Percentiles rank a stretch among this genome's conserved stretches.
Evolutionary conservation across 306 rosid species (phyloP).

Genomic region (Crotalaria pallida): DNA sequence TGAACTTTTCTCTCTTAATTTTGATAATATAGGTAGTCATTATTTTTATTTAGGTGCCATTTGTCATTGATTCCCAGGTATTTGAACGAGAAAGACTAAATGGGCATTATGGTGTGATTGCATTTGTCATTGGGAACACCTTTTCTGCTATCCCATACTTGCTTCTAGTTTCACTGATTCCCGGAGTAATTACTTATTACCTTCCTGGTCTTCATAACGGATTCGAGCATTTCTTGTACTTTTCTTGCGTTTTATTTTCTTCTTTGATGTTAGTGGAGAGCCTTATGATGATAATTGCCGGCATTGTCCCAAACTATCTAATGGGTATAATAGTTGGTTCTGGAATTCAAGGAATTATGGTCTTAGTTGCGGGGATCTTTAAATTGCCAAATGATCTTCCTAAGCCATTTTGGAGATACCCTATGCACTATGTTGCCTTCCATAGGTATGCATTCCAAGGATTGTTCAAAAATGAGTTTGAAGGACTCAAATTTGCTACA

Average conservation of each 20-base stretch:
- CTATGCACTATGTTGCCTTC: slow-evolving; percentile 45
- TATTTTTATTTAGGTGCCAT: no score
- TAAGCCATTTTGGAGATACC: slow-evolving; percentile 49
- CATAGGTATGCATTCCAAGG: slow-evolving; percentile 55
- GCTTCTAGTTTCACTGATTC: slow-evolving; percentile 42
- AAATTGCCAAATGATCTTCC: slow-evolving; percentile 52
- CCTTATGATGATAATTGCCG: slow-evolving; percentile 64
- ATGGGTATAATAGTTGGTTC: slow-evolving; percentile 52
- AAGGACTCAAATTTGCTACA: slow-evolving; percentile 35
- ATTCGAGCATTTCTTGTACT: slow-evolving; percentile 34
- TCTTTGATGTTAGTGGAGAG: slow-evolving; percentile 50
- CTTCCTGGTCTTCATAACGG: slow-evolving; percentile 47
- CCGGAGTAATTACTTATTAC: slow-evolving; percentile 46
- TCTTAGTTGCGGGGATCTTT: slow-evolving; percentile 52
- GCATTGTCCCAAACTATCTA: slow-evolving; percentile 47
- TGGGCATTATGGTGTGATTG: slow-evolving; percentile 52
- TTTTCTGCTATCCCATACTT: slow-evolving; percentile 46
- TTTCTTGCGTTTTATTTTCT: slow-evolving; percentile 35
- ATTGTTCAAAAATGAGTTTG: slow-evolving; percentile 56
- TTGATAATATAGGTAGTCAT: no score
- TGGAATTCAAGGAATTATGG: slow-evolving; percentile 53
- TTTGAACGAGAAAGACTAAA: slow-evolving; percentile 53
- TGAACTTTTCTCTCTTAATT: no score
- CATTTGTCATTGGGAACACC: slow-evolving; percentile 44
- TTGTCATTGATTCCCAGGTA: no score